Evolutionary conservation across 2,329 filamentous ascomycete species (phyloP).

Genomic region (Blastomyces percursus): DNA sequence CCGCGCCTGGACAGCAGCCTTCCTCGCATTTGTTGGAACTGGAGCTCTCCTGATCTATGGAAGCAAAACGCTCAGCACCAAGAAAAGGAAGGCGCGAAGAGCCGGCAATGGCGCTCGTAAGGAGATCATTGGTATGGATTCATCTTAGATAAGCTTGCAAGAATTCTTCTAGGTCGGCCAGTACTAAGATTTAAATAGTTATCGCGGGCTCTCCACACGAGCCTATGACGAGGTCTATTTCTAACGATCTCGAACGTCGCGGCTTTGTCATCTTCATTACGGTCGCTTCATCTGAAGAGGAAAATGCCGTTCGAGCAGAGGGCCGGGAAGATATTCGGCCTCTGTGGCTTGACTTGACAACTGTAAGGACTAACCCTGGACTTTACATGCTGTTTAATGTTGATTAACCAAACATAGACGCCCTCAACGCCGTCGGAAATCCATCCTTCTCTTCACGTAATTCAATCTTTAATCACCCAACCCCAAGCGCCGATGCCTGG

Average conservation of each 20-base stretch:
- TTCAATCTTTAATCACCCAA: conserved; percentile 61
- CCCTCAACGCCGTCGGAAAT: conserved; percentile 47
- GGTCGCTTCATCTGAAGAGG: conserved; percentile 74
- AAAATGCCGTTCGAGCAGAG: conserved; percentile 63
- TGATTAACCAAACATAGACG: conserved; percentile 33
- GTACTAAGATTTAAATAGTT: conserved; percentile 41
- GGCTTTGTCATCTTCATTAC: conserved; percentile 92
- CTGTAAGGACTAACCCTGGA: conserved; percentile 19
- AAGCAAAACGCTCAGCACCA: conserved; percentile 45
- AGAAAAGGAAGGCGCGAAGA: conserved; percentile 63
- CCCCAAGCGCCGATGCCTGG: conserved; percentile 67
- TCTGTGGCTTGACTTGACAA: conserved; percentile 66
- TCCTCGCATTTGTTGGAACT: conserved; percentile 61
- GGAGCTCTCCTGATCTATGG: conserved; percentile 48
- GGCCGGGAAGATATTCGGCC: conserved; percentile 72
- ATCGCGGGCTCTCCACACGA: conserved; percentile 80
- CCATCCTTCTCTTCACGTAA: conserved; percentile 56
- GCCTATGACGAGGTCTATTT: conserved; percentile 70
- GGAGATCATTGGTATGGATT: conserved; percentile 57
- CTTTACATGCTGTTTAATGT: neutral
- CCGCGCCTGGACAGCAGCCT: conserved; percentile 59
- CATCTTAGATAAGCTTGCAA: neutral
- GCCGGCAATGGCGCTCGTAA: conserved; percentile 72
- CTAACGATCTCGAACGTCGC: conserved; percentile 75
- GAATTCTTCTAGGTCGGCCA: neutral